Base-by-base conservation (phyloP, 164 flowering plant genomes). In the Vitis cinerea region DNA sequence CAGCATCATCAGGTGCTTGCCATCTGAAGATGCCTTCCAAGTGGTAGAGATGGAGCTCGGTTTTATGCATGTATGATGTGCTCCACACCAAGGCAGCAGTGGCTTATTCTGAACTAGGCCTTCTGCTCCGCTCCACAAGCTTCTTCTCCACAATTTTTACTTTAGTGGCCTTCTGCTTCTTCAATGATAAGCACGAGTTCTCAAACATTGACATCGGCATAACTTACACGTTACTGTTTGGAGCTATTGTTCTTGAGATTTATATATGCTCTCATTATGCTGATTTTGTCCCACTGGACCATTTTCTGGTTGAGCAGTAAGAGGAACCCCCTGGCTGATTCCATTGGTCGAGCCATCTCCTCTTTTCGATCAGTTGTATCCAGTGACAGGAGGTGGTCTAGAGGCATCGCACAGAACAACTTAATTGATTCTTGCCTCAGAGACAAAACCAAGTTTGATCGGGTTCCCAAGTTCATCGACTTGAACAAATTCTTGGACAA, bases 11-110 rank as follows among this genome's bases (percentile, higher is more conserved):
- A 9, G 13, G 23, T 10, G 14, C 47, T 10, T 11, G 31, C 10
- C 16, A 4, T 3, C 58, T 10, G 63, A 65, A 6, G 71, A 66
- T 0, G 62, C 57, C 9, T 77, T 77, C 66, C n/a, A 12, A 37
- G 11, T 70, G 10, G 56, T 60, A 0, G 77, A 70, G 30, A 12
- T 49, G 3, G 80, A 77, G 44, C 65, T 70, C 1, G 71, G 72
- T 8, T 77, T 73, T 49, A 50, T 77, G 71, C 3, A 10, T 67
- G 62, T 72, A 61, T 10, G 80, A 77, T 29, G 61, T 44, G 27
- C 61, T 77, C 37, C 73, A 66, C 67, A 77, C 80, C 8, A 77
- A 77, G 56, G 58, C 64, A 3, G 10, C 59, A 1, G 10, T 73
- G 0, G 5, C 53, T 2, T 50, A 65, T 9, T 13, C 64, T 3